phyloP scores from a whole-genome alignment of 768 basidiomycete species.

The Chiua virens region DNA sequence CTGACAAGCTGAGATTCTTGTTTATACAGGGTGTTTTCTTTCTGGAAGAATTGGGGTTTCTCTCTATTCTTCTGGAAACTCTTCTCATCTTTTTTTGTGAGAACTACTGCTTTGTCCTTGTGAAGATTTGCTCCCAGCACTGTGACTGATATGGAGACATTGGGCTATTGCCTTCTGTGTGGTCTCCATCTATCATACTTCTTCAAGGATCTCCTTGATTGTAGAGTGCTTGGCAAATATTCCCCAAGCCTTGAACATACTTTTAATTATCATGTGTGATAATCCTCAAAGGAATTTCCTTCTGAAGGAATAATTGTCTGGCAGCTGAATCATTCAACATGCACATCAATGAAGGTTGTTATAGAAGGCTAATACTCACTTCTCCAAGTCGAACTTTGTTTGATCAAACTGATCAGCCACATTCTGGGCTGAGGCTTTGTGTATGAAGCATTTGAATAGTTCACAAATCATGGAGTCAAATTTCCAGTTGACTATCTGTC shows the following conservation, averaged over 20 bases:
- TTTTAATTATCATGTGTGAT: not conserved
- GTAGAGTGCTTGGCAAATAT: not conserved
- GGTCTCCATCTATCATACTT: not conserved
- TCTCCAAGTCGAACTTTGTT: conserved; percentile 14
- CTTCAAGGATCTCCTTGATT: not conserved
- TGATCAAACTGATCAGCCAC: not conserved
- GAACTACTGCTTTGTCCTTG: too few species aligned
- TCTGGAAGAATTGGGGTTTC: too few species aligned
- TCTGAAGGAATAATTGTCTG: not conserved
- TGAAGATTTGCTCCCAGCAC: too few species aligned
- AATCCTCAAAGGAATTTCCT: not conserved
- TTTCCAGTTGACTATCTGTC: not conserved
- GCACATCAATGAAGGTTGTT: not conserved
- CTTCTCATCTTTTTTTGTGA: too few species aligned
- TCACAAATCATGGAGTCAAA: not conserved
- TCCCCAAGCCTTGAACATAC: not conserved
- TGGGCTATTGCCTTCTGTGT: not conserved
- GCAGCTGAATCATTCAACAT: not conserved
- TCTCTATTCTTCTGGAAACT: too few species aligned
- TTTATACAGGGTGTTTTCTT: too few species aligned
- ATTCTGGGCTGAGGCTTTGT: not conserved
- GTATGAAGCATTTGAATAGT: not conserved
- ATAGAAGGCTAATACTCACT: not conserved
- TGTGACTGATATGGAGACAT: not conserved
- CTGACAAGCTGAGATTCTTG: too few species aligned